Base-by-base conservation (phyloP, 1,139 yeast species). In the Yamadazyma conglobata region DNA sequence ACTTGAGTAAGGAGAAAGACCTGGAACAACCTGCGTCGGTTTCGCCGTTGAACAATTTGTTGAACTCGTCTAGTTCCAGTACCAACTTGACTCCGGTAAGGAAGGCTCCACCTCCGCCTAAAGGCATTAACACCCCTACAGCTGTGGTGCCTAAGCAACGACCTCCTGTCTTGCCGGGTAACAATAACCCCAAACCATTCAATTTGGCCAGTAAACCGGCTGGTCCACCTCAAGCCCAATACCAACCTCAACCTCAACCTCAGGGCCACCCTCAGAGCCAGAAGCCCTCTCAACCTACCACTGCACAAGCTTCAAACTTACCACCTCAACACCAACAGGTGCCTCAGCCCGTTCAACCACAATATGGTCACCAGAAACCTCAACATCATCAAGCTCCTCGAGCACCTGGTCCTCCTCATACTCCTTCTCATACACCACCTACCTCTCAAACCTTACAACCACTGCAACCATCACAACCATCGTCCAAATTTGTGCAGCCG, bases 51-150 rank as follows among this genome's bases (percentile, higher is more conserved):
- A 56, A 49, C 31, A 58, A 56, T 30, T 52, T 65, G 34, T 43
- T 65, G 40, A 56, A 47, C 37, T 56, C 50, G 25, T 45, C 60
- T 6, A 48, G 15, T 10, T 32, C 35, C 15, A 13, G 20, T 6
- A 20, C 25, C 11, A 64, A 59, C 25, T 64, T 70, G 35, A 52
- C 65, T 3, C 78, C 79, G 7, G 62, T 60, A 6, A 64, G 80
- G 52, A 66, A 63, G 32, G 80, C 80, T 1, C 81, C 81, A 1
- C 78, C 77, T 6, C 79, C 79, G 5, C 32, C 28, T 23, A 16
- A 27, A 16, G 33, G 31, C 6, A 24, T 35, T 16, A 27, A 24
- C 23, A 29, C 34, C 6, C 44, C 41, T 8, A 22, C 42, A 4
- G 31, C 40, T 3, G 30, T 39, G 2, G 56, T 43, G 20, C 69